These are phyloP conservation scores for Brettanomyces bruxellensis DNA, from an alignment of 805 yeast species.

Conservation along the genomic window DNA sequence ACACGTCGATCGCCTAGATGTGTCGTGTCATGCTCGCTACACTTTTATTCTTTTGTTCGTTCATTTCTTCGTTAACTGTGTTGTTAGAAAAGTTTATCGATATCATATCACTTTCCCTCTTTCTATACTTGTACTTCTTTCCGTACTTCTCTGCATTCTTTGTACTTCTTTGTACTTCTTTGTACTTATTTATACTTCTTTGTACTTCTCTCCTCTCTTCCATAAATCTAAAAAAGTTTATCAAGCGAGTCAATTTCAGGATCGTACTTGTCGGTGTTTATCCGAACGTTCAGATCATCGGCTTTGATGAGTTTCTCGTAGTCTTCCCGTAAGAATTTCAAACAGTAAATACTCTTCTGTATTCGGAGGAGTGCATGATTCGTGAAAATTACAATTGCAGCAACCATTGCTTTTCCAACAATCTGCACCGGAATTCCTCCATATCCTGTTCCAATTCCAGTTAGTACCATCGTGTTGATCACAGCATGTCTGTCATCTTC, in stretches of 20 bases:
- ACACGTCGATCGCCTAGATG: neutral
- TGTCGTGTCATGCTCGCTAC: too few relatives aligned
- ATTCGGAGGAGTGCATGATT: constrained; percentile 6
- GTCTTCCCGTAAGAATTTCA: constrained; percentile 20
- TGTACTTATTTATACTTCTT: neutral
- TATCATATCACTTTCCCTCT: too few relatives aligned
- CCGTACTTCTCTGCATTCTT: too few relatives aligned
- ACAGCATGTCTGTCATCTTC: constrained; percentile 9
- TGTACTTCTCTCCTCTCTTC: neutral
- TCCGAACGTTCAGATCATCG: constrained; percentile 6
- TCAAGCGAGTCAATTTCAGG: constrained; percentile 9
- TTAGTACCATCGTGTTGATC: constrained; percentile 22
- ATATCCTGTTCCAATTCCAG: constrained; percentile 33
- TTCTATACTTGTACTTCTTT: too few relatives aligned
- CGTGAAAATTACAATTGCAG: constrained; percentile 24
- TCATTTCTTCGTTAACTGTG: too few relatives aligned
- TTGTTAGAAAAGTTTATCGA: constrained; percentile 2
- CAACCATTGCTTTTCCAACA: constrained; percentile 28
- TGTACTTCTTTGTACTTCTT: neutral
- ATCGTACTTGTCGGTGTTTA: constrained; percentile 6
- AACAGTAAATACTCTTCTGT: constrained; percentile 16
- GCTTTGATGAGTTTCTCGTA: constrained; percentile 7
- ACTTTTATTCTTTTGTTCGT: too few relatives aligned
- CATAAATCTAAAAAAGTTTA: constrained; percentile 5
- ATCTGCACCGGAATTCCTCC: constrained; percentile 25